Base-by-base conservation (phyloP, 257 asterid genomes). In the Solanum pinnatisectum region DNA sequence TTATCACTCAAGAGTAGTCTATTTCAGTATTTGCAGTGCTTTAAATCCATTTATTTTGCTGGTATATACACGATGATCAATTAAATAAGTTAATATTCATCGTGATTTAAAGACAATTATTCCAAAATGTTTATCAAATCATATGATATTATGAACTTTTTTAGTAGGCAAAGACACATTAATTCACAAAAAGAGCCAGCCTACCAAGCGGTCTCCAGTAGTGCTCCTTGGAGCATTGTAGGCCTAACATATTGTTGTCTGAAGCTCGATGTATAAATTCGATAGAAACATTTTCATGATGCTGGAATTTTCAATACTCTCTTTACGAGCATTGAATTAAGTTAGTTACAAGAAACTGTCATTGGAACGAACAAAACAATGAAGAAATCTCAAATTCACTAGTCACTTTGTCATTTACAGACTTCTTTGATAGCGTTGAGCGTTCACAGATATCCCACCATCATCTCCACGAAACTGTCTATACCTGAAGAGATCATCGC, bases 401-500 rank as follows among this genome's bases (percentile, higher is more conserved):
- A 81, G 40, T 46, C 30, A 7, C 27, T 37, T 42, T 42, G 67
- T 27, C 30, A 32, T 49, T 65, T 90, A 87, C 36, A 81, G 86
- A 87, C 85, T 87, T 52, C 88, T 86, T 60, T 85, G 90, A 49
- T 90, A 87, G 52, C 85, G 89, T 10, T 87, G 86, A 20, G 25
- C 59, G 0, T 90, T 73, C 30, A 70, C 73, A 65, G 84, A 60
- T 23, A 68, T 74, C 36, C 87, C 85, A 27, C 85, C 91, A 18
- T 79, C 88, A 52, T 84, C 90, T 83, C 93, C 84, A 68, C 40
- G 71, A 8, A 87, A 88, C 20, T 91, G 93, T 37, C 27, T 89
- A 82, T 91, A 79, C 84, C 86, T 89, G 83, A 89, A 88, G 67
- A 83, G 88, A 36, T 90, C 91, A 11, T 88, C 91, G 27, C 87